Evolutionary conservation across 768 basidiomycete species (phyloP).

Genomic region (Thelephora ganbajun): DNA sequence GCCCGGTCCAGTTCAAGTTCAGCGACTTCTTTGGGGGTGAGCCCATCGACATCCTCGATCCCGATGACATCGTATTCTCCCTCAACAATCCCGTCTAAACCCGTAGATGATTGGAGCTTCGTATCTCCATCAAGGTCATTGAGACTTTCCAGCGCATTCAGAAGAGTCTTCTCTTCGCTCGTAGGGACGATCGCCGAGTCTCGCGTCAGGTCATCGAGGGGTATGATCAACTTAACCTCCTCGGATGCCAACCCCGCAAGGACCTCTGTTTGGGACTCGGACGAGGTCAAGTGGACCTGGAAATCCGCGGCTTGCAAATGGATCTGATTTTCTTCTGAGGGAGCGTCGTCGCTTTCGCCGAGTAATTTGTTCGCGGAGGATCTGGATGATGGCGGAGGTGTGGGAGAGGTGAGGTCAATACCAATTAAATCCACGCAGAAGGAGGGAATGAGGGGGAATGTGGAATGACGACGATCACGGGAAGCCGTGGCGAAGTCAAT

Average conservation of each 20-base stretch:
- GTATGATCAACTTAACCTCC: constrained; percentile 18
- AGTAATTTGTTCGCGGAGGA: too few relatives aligned
- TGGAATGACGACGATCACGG: background rate
- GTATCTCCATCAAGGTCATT: constrained; percentile 11
- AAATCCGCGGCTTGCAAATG: constrained; percentile 5
- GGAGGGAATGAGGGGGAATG: background rate
- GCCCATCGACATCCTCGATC: background rate
- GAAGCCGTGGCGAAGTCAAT: background rate
- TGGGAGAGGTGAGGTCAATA: background rate
- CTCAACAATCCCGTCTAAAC: too few relatives aligned
- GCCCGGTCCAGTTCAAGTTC: too few relatives aligned
- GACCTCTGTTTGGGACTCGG: constrained; percentile 17
- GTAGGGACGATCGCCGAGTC: constrained; percentile 7
- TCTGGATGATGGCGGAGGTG: constrained; percentile 8
- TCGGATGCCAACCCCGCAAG: constrained; percentile 17
- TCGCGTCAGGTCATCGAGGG: constrained; percentile 7
- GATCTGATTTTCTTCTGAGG: constrained; percentile 10
- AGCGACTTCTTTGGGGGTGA: background rate
- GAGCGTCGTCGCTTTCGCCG: constrained; percentile 9
- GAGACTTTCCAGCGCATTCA: constrained; percentile 11
- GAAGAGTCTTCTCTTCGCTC: constrained; percentile 15
- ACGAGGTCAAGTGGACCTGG: constrained; percentile 18
- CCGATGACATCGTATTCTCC: too few relatives aligned
- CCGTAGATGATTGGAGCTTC: too few relatives aligned
- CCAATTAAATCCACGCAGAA: background rate